Conservation (phyloP, 2,329 filamentous ascomycete genomes). For the Penicillium sp. region DNA sequence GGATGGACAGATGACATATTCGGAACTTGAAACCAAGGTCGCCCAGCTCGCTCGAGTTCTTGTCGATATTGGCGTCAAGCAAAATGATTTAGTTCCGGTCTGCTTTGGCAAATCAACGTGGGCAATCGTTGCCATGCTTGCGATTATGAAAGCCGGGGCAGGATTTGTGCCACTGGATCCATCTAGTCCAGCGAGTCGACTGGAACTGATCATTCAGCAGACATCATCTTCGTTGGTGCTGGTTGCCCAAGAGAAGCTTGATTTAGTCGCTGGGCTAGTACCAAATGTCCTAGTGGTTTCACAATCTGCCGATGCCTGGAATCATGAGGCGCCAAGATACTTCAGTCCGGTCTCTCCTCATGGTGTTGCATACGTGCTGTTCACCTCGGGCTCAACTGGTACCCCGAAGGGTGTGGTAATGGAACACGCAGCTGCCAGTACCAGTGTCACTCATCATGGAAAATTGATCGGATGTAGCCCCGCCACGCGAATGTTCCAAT, state of each 20-base stretch:
- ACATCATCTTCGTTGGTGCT: neutral
- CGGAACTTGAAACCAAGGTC: no score
- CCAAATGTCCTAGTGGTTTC: neutral
- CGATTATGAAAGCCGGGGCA: conserved; percentile 20
- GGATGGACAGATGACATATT: no score
- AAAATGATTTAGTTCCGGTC: conserved; percentile 22
- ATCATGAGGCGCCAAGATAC: neutral
- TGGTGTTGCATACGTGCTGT: conserved; percentile 40
- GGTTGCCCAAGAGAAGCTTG: neutral
- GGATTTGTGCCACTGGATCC: neutral
- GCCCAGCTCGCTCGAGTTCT: conserved; percentile 21
- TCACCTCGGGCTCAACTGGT: conserved; percentile 50
- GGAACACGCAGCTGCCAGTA: conserved; percentile 36
- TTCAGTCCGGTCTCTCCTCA: neutral
- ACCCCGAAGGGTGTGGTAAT: conserved; percentile 47
- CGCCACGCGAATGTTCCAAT: no score
- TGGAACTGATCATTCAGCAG: conserved; percentile 2
- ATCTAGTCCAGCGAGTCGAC: neutral
- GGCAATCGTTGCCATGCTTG: conserved; percentile 13
- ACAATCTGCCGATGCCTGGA: no score
- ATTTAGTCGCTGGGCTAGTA: neutral
- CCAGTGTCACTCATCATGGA: conserved; percentile 12
- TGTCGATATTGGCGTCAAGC: conserved; percentile 29
- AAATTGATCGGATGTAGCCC: no score
- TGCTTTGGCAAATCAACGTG: conserved; percentile 32